Evolutionary conservation across 306 rosid species (phyloP).

Genomic region (Lithocarpus polystachyus): DNA sequence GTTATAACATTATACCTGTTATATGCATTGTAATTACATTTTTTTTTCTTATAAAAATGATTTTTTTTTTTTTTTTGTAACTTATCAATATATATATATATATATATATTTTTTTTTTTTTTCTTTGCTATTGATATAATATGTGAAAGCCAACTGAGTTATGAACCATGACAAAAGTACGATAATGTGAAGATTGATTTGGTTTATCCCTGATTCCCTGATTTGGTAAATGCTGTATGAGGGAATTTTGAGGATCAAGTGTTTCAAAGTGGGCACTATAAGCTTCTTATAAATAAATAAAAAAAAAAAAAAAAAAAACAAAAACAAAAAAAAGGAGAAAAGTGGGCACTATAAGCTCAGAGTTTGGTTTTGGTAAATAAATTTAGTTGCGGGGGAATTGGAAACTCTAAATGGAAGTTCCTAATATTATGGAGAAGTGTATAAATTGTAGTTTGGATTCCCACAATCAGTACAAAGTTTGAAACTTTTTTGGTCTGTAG

Average conservation of each 20-base stretch:
- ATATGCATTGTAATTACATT: no score
- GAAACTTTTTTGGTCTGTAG: background rate
- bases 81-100: no score
- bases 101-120: no score
- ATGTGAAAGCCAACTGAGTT: no score
- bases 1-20: no score
- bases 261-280: background rate
- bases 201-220: background rate
- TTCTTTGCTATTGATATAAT: no score
- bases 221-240: background rate
- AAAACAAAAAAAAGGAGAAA: accelerated
- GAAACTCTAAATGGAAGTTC: background rate
- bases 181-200: background rate
- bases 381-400: background rate
- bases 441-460: no score
- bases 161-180: background rate
- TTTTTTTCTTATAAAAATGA: no score
- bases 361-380: background rate
- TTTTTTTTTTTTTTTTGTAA: no score
- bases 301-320: no score
- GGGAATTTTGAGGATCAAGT: background rate
- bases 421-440: background rate
- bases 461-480: no score
- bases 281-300: background rate
- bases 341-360: background rate